Evolutionary conservation across 257 asterid genomes (phyloP).

Genomic region (Ocimum tenuiflorum): DNA sequence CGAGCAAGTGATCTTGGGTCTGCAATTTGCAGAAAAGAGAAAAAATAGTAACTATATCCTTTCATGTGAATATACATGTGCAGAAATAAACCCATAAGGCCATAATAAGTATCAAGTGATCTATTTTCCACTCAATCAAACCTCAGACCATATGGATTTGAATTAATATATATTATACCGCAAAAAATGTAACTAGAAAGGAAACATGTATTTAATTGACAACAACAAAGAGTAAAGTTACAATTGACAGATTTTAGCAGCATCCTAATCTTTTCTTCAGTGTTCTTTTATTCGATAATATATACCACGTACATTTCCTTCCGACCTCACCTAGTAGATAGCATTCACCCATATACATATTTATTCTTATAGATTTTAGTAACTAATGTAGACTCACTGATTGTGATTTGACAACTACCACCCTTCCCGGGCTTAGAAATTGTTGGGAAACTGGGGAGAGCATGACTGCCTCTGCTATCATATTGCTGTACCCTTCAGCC

Average conservation of each 20-base stretch:
- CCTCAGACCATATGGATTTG: conserved; percentile 8
- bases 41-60: neutral
- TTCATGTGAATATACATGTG: conserved; percentile 13
- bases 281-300: neutral
- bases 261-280: neutral
- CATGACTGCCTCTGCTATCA: conserved; percentile 66
- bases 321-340: conserved; percentile 5
- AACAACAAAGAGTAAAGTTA: neutral
- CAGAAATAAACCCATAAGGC: conserved; percentile 5
- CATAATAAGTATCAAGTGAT: conserved; percentile 10
- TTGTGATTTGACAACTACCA: conserved; percentile 74
- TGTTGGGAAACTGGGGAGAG: conserved; percentile 65
- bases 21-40: conserved; percentile 31
- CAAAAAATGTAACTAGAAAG: neutral
- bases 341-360: neutral
- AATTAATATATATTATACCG: neutral
- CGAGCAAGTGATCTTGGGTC: conserved; percentile 91
- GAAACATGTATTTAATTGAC: neutral
- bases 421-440: conserved; percentile 70
- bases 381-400: conserved; percentile 41
- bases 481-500: conserved; percentile 47
- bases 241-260: neutral
- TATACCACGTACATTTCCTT: neutral
- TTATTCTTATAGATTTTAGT: neutral
- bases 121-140: conserved; percentile 12